Percentiles rank a stretch among this genome's conserved stretches.
These are phyloP conservation scores for Combretum micranthum DNA, from an alignment of 345 rosid genomes.

Conservation along the genomic window DNA sequence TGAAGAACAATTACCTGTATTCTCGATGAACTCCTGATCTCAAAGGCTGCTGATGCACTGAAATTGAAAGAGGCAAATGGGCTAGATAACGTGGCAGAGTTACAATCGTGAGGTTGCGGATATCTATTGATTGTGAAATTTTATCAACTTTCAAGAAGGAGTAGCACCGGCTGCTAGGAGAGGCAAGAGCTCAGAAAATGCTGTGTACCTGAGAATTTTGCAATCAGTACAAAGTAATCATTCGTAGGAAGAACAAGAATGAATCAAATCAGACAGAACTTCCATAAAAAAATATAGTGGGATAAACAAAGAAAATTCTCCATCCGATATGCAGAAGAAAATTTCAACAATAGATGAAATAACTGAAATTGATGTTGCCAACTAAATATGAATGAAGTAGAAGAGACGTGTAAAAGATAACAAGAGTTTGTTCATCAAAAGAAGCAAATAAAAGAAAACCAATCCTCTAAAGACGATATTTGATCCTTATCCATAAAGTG, in stretches of 20 bases:
- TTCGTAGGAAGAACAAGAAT: not conserved
- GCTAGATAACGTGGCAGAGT: constrained; percentile 56
- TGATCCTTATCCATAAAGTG: too few species aligned
- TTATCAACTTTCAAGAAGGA: constrained; percentile 70
- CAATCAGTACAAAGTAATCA: not conserved
- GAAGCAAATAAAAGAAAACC: too few species aligned
- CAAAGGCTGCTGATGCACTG: constrained; percentile 77
- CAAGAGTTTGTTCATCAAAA: too few species aligned
- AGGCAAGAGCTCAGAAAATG: constrained; percentile 88
- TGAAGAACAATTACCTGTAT: constrained; percentile 47
- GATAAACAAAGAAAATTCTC: too few species aligned
- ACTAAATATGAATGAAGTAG: too few species aligned
- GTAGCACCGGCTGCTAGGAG: constrained; percentile 67
- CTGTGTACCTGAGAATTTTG: constrained; percentile 59
- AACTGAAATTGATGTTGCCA: too few species aligned
- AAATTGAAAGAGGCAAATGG: constrained; percentile 83
- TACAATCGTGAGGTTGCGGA: constrained; percentile 47
- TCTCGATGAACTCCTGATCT: constrained; percentile 76
- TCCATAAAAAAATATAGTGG: too few species aligned
- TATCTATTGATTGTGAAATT: constrained; percentile 58
- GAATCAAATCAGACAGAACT: too few species aligned
- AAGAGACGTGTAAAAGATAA: too few species aligned
- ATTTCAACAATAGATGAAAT: too few species aligned
- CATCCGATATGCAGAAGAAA: too few species aligned
- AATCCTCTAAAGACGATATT: too few species aligned